Evolutionary conservation across 495 filamentous ascomycete species (phyloP).

Genomic region (Neurospora intermedia): DNA sequence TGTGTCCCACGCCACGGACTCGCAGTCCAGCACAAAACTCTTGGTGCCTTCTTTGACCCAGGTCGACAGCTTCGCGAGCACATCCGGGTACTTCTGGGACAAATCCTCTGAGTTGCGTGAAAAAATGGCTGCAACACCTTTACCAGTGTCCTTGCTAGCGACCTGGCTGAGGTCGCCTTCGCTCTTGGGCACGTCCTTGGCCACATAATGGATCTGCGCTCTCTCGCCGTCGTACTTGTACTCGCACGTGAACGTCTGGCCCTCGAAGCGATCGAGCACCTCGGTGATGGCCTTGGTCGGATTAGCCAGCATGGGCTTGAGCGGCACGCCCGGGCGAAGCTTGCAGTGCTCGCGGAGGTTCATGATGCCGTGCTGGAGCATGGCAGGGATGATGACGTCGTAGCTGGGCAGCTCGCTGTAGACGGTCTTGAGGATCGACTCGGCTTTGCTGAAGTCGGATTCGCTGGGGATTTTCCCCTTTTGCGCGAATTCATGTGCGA

Average conservation of each 20-base stretch:
- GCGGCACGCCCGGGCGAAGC: conserved; percentile 82
- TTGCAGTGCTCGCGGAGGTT: conserved; percentile 77
- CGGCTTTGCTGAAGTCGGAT: conserved; percentile 68
- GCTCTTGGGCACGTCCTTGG: conserved; percentile 50
- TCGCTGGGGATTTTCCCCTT: conserved; percentile 57
- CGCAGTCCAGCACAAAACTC: conserved; percentile 94
- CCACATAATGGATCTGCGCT: conserved; percentile 94
- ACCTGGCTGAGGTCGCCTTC: conserved; percentile 40
- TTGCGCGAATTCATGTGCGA: conserved; percentile 63
- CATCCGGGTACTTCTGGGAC: conserved; percentile 95
- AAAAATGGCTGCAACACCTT: conserved; percentile 79
- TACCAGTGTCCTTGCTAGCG: conserved; percentile 40
- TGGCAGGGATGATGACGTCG: conserved; percentile 84
- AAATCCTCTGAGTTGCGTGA: conserved; percentile 94
- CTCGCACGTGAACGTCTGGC: conserved; percentile 92
- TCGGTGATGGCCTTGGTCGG: conserved; percentile 99
- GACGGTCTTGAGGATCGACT: conserved; percentile 75
- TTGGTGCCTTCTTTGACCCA: conserved; percentile 87
- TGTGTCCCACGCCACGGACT: conserved; percentile 96
- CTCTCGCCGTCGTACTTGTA: conserved; percentile 98
- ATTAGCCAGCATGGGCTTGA: conserved; percentile 98
- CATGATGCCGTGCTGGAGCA: conserved; percentile 77
- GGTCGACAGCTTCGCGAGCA: conserved; percentile 70
- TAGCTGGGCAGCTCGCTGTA: conserved; percentile 94
- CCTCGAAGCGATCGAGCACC: conserved; percentile 92